Base-by-base conservation (phyloP, 2,329 filamentous ascomycete genomes). In the Pseudocercospora pini-densiflorae region DNA sequence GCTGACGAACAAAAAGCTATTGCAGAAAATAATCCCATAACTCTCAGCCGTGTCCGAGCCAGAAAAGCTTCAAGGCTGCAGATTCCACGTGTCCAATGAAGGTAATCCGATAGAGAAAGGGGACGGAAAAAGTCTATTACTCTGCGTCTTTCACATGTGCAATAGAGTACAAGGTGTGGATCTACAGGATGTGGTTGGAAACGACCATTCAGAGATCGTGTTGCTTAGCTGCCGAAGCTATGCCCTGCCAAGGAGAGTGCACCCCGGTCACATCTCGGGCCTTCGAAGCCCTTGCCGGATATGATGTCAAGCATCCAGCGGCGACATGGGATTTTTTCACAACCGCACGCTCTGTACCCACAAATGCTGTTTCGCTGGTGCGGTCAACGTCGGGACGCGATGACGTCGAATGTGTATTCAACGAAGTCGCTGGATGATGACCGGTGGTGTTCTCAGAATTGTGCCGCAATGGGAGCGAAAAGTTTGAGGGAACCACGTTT, bases 181-280 rank as follows among this genome's bases (percentile, higher is more conserved):
- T 66, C 65, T 45, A 53, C 65, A 59, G 65, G 60, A 60, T 65
- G 62, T 60, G 43, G 65, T 66, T 62, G 62, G 49, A 67, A 66
- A 59, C 63, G 31, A 55, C 65, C 64, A 68, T 59, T 62, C 36
- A 62, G 64, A 29, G 27, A 21, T 33, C 19, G 27, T 43, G 36
- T 29, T 33, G 16, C 40, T 29, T 33, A 61, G 53, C 14, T 7
- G 58, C 65, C 65, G 65, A 19, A 45, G 45, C 10, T 19, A 23
- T 53, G 49, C 49, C 49, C 49, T 53, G 49, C 49, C 49, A 53
- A 53, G 49, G 19, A 24, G 23, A 19, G 45, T 10, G 24, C 21
- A 40, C 10, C 21, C 51, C 51, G 51, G 51, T 27, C 51, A 31
- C 51, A 55, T 55, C 51, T 55, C 51, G 51, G 51, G 23, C 51